Conservation (phyloP, 2,329 filamentous ascomycete genomes). For the Microcyclospora tardicrescens region DNA sequence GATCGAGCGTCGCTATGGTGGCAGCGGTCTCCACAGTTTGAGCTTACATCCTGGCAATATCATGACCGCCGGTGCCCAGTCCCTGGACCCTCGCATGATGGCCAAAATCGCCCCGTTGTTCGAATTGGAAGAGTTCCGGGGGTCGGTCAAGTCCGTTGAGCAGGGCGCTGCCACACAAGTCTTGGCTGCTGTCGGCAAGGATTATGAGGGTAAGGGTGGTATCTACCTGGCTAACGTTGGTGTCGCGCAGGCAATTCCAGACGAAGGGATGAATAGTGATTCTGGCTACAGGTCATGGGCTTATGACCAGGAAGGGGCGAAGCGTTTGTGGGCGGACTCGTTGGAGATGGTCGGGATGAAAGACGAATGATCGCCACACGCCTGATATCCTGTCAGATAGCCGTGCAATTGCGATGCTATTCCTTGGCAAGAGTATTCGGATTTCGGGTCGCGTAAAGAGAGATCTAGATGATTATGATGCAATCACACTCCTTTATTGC, state of each 20-base stretch:
- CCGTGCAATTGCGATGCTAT: no score
- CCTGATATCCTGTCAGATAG: no score
- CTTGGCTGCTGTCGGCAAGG: conserved; percentile 30
- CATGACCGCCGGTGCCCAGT: conserved; percentile 7
- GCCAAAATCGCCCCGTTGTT: neutral
- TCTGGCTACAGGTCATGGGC: conserved; percentile 23
- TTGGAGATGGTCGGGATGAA: conserved; percentile 18
- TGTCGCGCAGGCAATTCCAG: conserved; percentile 20
- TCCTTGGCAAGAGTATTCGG: no score
- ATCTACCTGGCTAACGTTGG: conserved; percentile 33
- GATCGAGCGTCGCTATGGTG: conserved; percentile 38
- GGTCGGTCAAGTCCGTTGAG: conserved; percentile 12
- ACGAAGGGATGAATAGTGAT: conserved; percentile 8
- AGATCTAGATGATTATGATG: no score
- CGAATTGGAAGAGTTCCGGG: no score
- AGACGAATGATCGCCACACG: no score
- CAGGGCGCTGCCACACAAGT: conserved; percentile 40
- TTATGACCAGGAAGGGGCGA: conserved; percentile 29
- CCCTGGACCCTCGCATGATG: conserved; percentile 5
- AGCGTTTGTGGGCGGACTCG: conserved; percentile 32
- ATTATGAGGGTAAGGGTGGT: conserved; percentile 32
- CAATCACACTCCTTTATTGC: no score
- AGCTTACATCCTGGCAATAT: conserved; percentile 38
- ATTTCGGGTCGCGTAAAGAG: no score
- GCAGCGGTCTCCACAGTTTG: conserved; percentile 31